Percentiles rank a stretch among this genome's conserved stretches.
Conservation (phyloP, 164 flowering plant genomes). For the Macadamia tetraphylla region DNA sequence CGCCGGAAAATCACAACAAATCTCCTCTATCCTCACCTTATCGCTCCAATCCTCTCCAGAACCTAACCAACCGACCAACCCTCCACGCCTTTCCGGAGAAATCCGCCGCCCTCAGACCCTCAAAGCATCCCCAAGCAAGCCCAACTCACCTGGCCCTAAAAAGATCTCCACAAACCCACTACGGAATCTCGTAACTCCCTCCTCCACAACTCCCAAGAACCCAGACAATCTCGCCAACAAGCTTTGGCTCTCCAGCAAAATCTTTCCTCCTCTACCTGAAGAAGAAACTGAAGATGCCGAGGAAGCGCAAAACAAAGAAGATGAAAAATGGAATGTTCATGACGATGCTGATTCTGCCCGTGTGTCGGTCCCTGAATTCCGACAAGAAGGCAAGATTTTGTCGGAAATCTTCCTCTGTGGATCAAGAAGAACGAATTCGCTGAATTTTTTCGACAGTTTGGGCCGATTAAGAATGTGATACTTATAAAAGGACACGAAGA, state of each 20-base stretch:
- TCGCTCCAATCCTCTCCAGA: conserved; percentile 27
- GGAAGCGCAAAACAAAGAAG: background rate
- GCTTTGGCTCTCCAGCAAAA: conserved; percentile 61
- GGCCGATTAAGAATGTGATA: conserved; percentile 74
- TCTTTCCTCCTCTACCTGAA: conserved; percentile 39
- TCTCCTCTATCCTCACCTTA: conserved; percentile 11
- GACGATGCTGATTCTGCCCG: background rate
- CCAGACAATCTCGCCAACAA: conserved; percentile 33
- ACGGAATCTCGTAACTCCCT: conserved; percentile 22
- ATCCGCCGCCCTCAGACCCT: conserved; percentile 29
- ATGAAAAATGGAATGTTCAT: background rate
- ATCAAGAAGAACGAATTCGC: conserved; percentile 62
- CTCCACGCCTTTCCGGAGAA: conserved; percentile 15
- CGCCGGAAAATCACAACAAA: conserved; percentile 25
- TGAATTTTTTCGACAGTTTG: conserved; percentile 87
- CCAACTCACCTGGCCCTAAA: conserved; percentile 14
- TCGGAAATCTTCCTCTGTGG: conserved; percentile 90
- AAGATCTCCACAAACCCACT: conserved; percentile 39
- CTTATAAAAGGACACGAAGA: conserved; percentile 72
- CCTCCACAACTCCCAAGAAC: conserved; percentile 9
- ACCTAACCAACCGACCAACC: conserved; percentile 4
- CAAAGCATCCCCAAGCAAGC: conserved; percentile 16
- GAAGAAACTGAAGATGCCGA: conserved; percentile 3
- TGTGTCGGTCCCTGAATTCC: conserved; percentile 25
- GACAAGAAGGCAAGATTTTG: conserved; percentile 73